Evolutionary conservation across 768 basidiomycete species (phyloP).

Genomic region (Rhodotorula sphaerocarpa): DNA sequence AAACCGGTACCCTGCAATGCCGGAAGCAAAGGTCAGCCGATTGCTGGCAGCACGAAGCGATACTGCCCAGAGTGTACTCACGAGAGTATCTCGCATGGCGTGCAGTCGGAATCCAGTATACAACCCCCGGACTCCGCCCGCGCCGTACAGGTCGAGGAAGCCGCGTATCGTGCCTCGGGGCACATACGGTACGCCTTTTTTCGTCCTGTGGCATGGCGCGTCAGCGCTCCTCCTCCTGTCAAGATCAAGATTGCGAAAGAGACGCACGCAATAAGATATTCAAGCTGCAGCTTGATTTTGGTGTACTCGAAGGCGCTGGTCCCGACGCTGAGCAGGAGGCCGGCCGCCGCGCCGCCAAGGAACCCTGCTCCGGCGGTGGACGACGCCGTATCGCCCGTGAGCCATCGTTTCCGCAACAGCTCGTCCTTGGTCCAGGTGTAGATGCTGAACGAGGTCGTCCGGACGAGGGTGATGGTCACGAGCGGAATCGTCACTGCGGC

Average conservation of each 20-base stretch:
- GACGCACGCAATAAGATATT: conserved; percentile 35
- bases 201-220: conserved; percentile 12
- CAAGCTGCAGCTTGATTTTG: conserved; percentile 34
- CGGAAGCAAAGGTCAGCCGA: not conserved
- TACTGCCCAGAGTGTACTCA: not conserved
- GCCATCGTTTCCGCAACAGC: conserved; percentile 52
- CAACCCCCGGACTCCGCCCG: conserved; percentile 33
- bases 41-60: not conserved
- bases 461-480: conserved; percentile 73
- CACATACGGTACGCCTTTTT: conserved; percentile 35
- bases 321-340: conserved; percentile 26
- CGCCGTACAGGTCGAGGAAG: conserved; percentile 30
- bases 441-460: conserved; percentile 87
- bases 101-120: conserved; percentile 38
- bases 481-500: conserved; percentile 25
- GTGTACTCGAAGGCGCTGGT: conserved; percentile 34
- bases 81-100: conserved; percentile 34
- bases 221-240: not conserved
- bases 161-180: conserved; percentile 35
- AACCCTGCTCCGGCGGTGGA: conserved; percentile 24
- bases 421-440: conserved; percentile 75
- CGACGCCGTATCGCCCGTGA: conserved; percentile 44
- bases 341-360: conserved; percentile 35
- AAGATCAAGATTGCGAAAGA: not conserved
- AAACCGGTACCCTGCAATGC: conserved; percentile 36